Evolutionary conservation across 2,329 filamentous ascomycete species (phyloP).

Genomic region (Trichophyton simii): DNA sequence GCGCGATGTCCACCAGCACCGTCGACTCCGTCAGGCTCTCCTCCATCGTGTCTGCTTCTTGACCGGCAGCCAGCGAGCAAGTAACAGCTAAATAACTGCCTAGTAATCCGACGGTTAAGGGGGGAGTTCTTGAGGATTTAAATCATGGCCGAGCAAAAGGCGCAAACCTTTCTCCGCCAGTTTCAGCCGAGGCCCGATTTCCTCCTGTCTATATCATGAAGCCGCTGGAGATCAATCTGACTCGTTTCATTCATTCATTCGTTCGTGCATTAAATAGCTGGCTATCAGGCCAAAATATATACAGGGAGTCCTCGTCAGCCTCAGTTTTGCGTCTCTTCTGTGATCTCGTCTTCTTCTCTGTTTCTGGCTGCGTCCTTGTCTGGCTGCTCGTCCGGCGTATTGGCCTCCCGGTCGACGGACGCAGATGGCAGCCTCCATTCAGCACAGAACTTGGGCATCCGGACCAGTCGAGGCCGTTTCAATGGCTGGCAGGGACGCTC

Average conservation of each 20-base stretch:
- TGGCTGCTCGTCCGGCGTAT: too few species aligned
- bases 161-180: neutral
- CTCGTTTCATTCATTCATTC: too few species aligned
- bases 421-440: too few species aligned
- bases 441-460: too few species aligned
- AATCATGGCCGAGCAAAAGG: neutral
- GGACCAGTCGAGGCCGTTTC: too few species aligned
- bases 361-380: neutral
- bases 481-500: too few species aligned
- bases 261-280: too few species aligned
- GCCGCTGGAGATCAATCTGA: too few species aligned
- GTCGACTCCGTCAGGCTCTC: neutral
- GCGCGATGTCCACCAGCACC: conserved; percentile 1
- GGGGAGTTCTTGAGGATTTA: neutral
- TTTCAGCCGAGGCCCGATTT: neutral
- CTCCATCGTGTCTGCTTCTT: neutral
- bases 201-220: too few species aligned
- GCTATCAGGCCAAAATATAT: too few species aligned
- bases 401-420: too few species aligned
- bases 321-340: neutral
- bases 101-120: neutral
- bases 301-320: neutral
- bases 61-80: neutral
- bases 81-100: neutral
- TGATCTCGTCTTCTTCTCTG: neutral